phyloP scores from a whole-genome alignment of 257 asterid genomes.

The Galeopsis tetrahit region DNA sequence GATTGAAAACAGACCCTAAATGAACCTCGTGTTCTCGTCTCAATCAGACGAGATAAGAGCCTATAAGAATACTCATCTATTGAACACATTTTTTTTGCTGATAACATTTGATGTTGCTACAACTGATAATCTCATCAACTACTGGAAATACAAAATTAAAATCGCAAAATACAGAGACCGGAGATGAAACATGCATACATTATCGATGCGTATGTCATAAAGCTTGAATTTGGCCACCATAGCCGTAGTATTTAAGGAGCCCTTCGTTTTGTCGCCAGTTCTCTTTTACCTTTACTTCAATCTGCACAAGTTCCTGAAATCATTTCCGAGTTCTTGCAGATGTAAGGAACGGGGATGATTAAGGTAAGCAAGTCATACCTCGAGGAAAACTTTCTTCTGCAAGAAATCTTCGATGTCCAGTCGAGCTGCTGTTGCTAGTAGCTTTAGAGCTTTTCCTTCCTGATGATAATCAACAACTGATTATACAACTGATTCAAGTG shows the following conservation, averaged over 20 bases:
- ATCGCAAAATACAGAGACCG: not conserved
- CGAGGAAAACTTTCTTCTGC: slow-evolving; percentile 94
- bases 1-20: too few species aligned
- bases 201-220: slow-evolving; percentile 44
- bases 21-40: not conserved
- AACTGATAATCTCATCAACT: slow-evolving; percentile 1
- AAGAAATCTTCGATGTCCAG: slow-evolving; percentile 96
- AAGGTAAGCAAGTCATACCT: slow-evolving; percentile 50
- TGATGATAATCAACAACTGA: slow-evolving; percentile 35
- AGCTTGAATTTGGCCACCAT: slow-evolving; percentile 81
- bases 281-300: slow-evolving; percentile 91
- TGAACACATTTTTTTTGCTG: not conserved
- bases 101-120: not conserved
- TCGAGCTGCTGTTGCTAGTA: slow-evolving; percentile 92
- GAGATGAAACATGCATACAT: not conserved
- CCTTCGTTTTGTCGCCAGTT: slow-evolving; percentile 98
- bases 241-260: slow-evolving; percentile 88
- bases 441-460: slow-evolving; percentile 96
- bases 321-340: slow-evolving; percentile 20
- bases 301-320: slow-evolving; percentile 43
- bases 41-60: slow-evolving; percentile 13
- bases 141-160: not conserved
- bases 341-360: slow-evolving; percentile 1
- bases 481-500: slow-evolving; percentile 1
- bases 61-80: not conserved